These are phyloP conservation scores for Sphaerulina populicola DNA, from an alignment of 2,329 filamentous ascomycete genomes.

Conservation along the genomic window DNA sequence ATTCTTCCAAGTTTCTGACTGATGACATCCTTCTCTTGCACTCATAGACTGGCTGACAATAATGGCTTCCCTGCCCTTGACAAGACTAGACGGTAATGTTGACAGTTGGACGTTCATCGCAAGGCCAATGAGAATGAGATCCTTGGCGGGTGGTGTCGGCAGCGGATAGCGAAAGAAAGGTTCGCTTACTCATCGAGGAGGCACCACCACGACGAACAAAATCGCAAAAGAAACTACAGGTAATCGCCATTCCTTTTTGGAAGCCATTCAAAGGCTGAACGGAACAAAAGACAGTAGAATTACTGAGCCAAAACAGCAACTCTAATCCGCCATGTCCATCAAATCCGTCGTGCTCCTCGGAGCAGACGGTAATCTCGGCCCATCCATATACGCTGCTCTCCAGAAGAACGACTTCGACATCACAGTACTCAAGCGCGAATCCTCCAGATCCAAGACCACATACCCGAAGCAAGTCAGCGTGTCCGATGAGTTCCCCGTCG, in stretches of 20 bases:
- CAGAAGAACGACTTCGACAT: constrained; percentile 44
- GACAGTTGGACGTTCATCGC: no score
- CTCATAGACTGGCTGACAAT: no score
- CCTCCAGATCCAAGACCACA: constrained; percentile 38
- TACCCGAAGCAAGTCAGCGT: constrained; percentile 31
- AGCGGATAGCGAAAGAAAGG: not conserved
- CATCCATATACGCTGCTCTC: constrained; percentile 37
- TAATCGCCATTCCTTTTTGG: not conserved
- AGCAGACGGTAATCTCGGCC: constrained; percentile 40
- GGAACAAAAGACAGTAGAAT: no score
- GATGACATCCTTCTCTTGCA: not conserved
- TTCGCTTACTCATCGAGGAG: not conserved
- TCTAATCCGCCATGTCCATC: constrained; percentile 24
- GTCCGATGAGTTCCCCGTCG: constrained; percentile 42
- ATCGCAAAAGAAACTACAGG: not conserved
- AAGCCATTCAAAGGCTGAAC: no score
- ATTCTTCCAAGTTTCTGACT: no score
- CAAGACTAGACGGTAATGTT: no score
- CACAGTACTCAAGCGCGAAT: constrained; percentile 47
- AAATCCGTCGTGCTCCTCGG: constrained; percentile 41
- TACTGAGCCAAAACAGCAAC: not conserved
- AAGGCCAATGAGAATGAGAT: no score
- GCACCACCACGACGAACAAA: not conserved
- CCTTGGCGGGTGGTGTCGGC: constrained; percentile 1
- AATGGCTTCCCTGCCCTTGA: not conserved